Base-by-base conservation (phyloP, 169 alveolate species). In the Cystoisospora suis region DNA sequence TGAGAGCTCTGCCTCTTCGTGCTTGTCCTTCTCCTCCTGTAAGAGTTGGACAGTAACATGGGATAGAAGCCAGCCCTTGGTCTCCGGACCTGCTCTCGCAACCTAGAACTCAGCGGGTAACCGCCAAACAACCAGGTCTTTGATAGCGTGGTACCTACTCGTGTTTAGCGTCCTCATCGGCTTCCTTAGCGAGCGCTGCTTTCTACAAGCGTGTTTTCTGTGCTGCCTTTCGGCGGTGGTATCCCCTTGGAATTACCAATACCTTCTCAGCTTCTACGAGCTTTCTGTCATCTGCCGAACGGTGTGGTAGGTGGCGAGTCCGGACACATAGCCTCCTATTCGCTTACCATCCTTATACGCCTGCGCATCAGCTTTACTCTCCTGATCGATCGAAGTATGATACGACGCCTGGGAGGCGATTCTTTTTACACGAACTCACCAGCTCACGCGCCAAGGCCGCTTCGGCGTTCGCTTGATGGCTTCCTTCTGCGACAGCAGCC, bases 401-500 rank as follows among this genome's bases (percentile, higher is more conserved):
- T 15, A 53, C 65, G 65, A 53, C 12, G 23, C n/a, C n/a, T n/a
- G n/a, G n/a, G n/a, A n/a, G n/a, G n/a, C n/a, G n/a, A n/a, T n/a
- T n/a, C n/a, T n/a, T n/a, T n/a, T n/a, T n/a, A n/a, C n/a, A n/a
- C 79, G 79, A 4, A 29, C 83, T 70, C 32, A 72, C 83, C 29
- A 72, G 83, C 56, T 72, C 83, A 56, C 56, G 47, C 6, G 83
- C 83, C 83, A 72, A 72, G 15, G 83, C 58, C n/a, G 47, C 83
- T 38, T 72, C 83, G 36, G 83, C 83, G 32, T 38, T 72, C 34
- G 44, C 17, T 38, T 72, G 38, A n/a, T 72, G 83, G 56, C 83
- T 72, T 1, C 56, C 83, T 38, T 38, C 59, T 5, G 58, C 49
- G 47, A 72, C 56, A 5, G 83, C 83, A 72, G 83, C 44, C 27